These are phyloP conservation scores for Sugiyamaella sp. DNA, from an alignment of 1,139 yeast species.

Conservation along the genomic window DNA sequence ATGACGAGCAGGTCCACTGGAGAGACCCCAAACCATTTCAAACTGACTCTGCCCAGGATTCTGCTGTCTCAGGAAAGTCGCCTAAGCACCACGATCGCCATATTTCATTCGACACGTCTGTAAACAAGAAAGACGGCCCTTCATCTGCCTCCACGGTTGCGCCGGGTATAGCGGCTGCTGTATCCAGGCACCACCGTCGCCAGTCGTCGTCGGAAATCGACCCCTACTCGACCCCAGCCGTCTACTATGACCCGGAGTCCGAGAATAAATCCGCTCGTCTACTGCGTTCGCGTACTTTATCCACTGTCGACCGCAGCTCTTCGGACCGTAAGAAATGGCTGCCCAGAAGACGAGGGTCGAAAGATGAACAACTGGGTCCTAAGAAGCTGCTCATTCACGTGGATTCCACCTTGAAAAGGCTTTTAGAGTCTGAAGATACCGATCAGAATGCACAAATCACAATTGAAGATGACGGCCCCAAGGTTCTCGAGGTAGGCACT, in stretches of 20 bases:
- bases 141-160: background rate
- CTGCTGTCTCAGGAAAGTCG: background rate
- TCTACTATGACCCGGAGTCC: constrained; percentile 67
- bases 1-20: background rate
- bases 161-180: background rate
- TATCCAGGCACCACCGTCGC: constrained; percentile 13
- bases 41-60: background rate
- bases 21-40: constrained; percentile 1
- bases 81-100: constrained; percentile 9
- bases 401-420: constrained; percentile 67
- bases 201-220: constrained; percentile 39
- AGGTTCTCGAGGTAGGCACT: constrained; percentile 79
- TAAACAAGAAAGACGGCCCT: constrained; percentile 8
- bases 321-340: constrained; percentile 10
- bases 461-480: constrained; percentile 92
- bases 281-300: constrained; percentile 36
- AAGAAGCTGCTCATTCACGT: constrained; percentile 77
- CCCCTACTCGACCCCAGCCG: constrained; percentile 69
- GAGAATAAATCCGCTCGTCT: constrained; percentile 34
- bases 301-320: constrained; percentile 28
- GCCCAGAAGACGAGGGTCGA: constrained; percentile 59
- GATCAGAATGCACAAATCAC: constrained; percentile 87
- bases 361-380: constrained; percentile 56
- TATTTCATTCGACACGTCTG: constrained; percentile 13
- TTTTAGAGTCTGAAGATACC: constrained; percentile 81